phyloP scores from a whole-genome alignment of 2,329 filamentous ascomycete species.

The Xylariaceae sp. region DNA sequence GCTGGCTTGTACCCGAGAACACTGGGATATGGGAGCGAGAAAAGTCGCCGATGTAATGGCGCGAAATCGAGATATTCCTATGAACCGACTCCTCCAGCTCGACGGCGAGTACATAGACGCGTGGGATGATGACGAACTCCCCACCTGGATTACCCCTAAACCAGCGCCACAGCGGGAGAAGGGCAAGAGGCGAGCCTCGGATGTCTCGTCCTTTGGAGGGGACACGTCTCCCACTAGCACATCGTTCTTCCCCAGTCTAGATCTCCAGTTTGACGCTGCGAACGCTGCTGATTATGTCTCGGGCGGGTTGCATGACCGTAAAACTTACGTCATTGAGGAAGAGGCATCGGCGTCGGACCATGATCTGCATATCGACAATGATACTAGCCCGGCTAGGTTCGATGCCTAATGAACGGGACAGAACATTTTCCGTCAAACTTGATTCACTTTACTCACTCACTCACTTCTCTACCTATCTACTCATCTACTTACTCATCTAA shows the following conservation, averaged over 20 bases:
- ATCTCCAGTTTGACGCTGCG: slow-evolving; percentile 4
- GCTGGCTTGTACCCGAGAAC: slow-evolving; percentile 21
- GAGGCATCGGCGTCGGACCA: slow-evolving; percentile 5
- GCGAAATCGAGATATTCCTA: slow-evolving; percentile 21
- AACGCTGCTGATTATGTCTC: no score
- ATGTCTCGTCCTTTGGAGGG: slow-evolving; percentile 1
- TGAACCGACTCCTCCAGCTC: slow-evolving; percentile 20
- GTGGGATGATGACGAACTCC: slow-evolving; percentile 27
- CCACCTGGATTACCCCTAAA: slow-evolving; percentile 19
- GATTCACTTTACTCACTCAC: not conserved
- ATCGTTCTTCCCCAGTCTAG: not conserved
- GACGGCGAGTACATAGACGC: slow-evolving; percentile 25
- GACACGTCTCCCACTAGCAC: slow-evolving; percentile 1
- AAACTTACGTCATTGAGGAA: slow-evolving; percentile 18
- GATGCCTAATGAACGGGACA: not conserved
- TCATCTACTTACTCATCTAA: not conserved
- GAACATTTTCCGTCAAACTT: no score
- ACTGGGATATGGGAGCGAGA: slow-evolving; percentile 26
- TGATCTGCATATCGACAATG: not conserved
- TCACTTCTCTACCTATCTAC: not conserved
- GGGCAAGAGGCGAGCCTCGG: slow-evolving; percentile 10
- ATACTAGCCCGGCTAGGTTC: not conserved
- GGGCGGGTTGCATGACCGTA: no score
- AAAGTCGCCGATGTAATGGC: slow-evolving; percentile 20
- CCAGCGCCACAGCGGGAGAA: slow-evolving; percentile 2